phyloP scores from a whole-genome alignment of 2,329 filamentous ascomycete species.

The Ophiostoma ips region DNA sequence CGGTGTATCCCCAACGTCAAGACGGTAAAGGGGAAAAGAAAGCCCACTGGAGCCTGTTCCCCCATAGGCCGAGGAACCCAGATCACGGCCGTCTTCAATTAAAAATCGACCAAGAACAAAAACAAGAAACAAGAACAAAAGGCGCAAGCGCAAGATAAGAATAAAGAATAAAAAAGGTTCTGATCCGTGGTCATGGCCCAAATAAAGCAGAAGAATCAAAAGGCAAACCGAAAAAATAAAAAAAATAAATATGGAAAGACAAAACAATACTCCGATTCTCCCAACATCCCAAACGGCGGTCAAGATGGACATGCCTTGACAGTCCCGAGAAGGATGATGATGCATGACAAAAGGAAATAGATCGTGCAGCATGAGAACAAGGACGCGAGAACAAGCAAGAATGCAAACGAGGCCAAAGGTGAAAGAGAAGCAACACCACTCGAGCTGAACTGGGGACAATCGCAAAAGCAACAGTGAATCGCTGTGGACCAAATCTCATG shows the following conservation, averaged over 20 bases:
- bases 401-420: background rate
- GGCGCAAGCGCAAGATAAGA: background rate
- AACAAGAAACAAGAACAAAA: background rate
- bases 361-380: background rate
- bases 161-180: background rate
- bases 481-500: no score
- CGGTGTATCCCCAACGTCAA: no score
- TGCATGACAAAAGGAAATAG: conserved; percentile 2
- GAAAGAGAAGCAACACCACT: background rate
- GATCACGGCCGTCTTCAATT: background rate
- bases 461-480: no score
- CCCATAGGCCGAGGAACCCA: background rate
- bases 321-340: background rate
- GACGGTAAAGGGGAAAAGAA: no score
- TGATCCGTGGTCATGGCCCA: background rate
- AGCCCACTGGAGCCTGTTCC: no score
- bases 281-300: background rate
- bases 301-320: background rate
- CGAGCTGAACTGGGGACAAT: background rate
- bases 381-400: background rate
- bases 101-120: background rate
- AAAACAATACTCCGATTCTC: background rate
- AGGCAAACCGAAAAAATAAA: background rate
- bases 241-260: background rate
- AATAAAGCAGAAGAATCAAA: background rate